Percentiles rank a stretch among this genome's conserved stretches.
These are phyloP conservation scores for Daldinia sp. DNA, from an alignment of 2,329 filamentous ascomycete species.

Conservation along the genomic window DNA sequence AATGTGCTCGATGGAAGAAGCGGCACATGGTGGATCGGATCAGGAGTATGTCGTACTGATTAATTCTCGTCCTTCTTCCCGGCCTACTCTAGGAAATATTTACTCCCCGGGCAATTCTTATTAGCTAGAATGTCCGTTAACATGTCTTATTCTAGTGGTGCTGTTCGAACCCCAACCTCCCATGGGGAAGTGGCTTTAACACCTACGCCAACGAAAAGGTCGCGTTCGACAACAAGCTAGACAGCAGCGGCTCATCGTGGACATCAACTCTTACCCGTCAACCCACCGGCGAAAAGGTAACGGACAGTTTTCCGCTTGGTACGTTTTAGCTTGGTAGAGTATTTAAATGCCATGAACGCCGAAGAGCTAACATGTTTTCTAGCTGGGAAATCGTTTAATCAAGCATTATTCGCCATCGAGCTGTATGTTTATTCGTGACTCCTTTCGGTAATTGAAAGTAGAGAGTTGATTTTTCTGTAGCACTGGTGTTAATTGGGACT, in stretches of 20 bases:
- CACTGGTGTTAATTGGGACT: slow-evolving; percentile 50
- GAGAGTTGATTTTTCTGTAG: slow-evolving; percentile 22
- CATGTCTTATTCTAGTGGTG: slow-evolving; percentile 44
- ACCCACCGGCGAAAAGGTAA: slow-evolving; percentile 43
- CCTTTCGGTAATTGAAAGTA: not conserved
- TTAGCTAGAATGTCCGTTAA: not conserved
- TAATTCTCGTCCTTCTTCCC: not conserved
- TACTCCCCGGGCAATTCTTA: not conserved
- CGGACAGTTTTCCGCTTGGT: slow-evolving; percentile 48
- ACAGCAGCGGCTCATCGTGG: slow-evolving; percentile 44
- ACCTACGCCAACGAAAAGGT: slow-evolving; percentile 47
- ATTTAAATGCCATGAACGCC: not conserved
- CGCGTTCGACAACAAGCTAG: slow-evolving; percentile 45
- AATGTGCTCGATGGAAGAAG: slow-evolving; percentile 52
- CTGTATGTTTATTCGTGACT: slow-evolving; percentile 39
- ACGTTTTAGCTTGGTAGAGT: slow-evolving; percentile 4
- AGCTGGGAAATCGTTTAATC: slow-evolving; percentile 51
- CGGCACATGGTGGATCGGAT: slow-evolving; percentile 53
- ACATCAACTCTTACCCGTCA: slow-evolving; percentile 47
- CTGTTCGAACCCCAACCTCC: slow-evolving; percentile 50
- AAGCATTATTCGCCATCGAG: slow-evolving; percentile 53
- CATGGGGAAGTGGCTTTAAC: slow-evolving; percentile 53
- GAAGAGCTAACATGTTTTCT: slow-evolving; percentile 1
- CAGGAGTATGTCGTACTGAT: slow-evolving; percentile 36
- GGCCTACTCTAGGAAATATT: not conserved